phyloP scores from a whole-genome alignment of 805 yeast genomes.

The Yarrowia bubula region DNA sequence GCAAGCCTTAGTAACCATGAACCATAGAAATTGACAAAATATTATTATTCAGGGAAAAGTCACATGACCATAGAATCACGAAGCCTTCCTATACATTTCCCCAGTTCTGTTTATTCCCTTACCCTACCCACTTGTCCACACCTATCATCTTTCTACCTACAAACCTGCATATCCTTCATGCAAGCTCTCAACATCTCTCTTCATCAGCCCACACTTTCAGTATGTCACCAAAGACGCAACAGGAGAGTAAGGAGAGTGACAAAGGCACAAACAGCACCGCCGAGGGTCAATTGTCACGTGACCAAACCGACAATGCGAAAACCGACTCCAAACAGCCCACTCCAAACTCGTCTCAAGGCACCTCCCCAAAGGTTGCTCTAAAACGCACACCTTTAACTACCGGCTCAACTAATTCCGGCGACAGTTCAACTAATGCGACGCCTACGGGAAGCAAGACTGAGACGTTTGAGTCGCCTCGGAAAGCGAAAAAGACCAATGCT shows the following conservation, averaged over 20 bases:
- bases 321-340: background rate
- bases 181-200: background rate
- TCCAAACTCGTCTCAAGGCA: background rate
- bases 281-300: background rate
- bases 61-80: too few species aligned
- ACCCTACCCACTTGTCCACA: too few species aligned
- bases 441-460: background rate
- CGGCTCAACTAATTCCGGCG: background rate
- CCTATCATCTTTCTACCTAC: too few species aligned
- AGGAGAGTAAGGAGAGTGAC: background rate
- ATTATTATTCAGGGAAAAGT: too few species aligned
- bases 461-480: background rate
- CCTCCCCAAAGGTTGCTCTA: background rate
- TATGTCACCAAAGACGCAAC: background rate
- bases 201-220: background rate
- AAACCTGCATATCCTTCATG: too few species aligned
- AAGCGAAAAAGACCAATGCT: conserved; percentile 2
- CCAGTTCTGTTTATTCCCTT: too few species aligned
- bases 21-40: too few species aligned
- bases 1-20: too few species aligned
- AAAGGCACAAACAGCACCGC: background rate
- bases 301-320: too few species aligned
- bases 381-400: background rate
- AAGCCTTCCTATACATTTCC: too few species aligned
- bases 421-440: background rate